phyloP scores from a whole-genome alignment of 495 filamentous ascomycete species.

The Podospora appendiculata region DNA sequence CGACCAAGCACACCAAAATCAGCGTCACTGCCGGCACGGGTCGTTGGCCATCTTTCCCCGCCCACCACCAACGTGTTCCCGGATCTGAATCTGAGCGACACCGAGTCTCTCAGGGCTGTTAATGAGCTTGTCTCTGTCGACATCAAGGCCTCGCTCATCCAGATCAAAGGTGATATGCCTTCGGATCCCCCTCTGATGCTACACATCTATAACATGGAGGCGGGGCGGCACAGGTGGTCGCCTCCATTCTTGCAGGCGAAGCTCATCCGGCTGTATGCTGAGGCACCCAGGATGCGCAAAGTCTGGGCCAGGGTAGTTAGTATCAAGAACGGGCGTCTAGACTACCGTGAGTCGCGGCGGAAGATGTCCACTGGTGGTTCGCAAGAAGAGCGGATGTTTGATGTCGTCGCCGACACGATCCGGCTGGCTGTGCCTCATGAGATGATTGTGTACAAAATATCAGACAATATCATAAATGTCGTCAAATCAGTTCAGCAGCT shows the following conservation, averaged over 20 bases:
- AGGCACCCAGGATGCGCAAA: slow-evolving; percentile 68
- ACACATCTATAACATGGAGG: slow-evolving; percentile 72
- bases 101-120: slow-evolving; percentile 13
- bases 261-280: slow-evolving; percentile 74
- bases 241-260: slow-evolving; percentile 69
- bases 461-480: slow-evolving; percentile 86
- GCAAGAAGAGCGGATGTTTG: slow-evolving; percentile 73
- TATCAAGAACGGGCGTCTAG: slow-evolving; percentile 69
- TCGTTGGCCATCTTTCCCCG: slow-evolving; percentile 30
- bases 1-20: slow-evolving; percentile 13
- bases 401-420: slow-evolving; percentile 78
- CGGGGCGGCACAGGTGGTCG: slow-evolving; percentile 77
- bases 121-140: slow-evolving; percentile 74
- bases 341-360: slow-evolving; percentile 66
- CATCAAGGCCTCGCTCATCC: slow-evolving; percentile 67
- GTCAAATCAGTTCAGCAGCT: slow-evolving; percentile 83
- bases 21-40: slow-evolving; percentile 16
- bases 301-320: slow-evolving; percentile 82
- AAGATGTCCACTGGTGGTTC: slow-evolving; percentile 53
- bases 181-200: slow-evolving; percentile 83
- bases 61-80: slow-evolving; percentile 14
- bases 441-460: slow-evolving; percentile 79
- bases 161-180: slow-evolving; percentile 83
- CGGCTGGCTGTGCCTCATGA: slow-evolving; percentile 90
- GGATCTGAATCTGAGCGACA: slow-evolving; percentile 24